phyloP scores from a whole-genome alignment of 257 asterid genomes.

The Fraxinus excelsior region DNA sequence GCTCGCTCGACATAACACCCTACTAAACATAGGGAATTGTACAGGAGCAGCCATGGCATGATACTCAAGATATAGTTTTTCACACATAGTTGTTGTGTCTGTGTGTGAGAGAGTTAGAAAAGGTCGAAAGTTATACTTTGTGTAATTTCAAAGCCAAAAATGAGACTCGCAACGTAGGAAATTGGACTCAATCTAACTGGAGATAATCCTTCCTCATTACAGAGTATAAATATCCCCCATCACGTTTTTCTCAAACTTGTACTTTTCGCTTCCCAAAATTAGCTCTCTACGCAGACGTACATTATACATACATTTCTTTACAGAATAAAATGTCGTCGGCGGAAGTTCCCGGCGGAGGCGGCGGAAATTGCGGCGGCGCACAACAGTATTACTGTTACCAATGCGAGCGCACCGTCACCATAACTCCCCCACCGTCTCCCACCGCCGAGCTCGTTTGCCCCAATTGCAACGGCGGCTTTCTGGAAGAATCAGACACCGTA shows the following conservation, averaged over 20 bases:
- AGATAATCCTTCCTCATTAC: neutral
- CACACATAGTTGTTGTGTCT: too few species aligned
- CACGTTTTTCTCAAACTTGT: constrained; percentile 21
- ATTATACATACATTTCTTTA: neutral
- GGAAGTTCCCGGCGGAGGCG: constrained; percentile 38
- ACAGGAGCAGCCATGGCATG: too few species aligned
- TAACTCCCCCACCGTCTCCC: constrained; percentile 54
- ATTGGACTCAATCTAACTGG: neutral
- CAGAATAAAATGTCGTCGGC: constrained; percentile 40
- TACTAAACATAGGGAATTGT: too few species aligned
- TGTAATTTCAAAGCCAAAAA: too few species aligned
- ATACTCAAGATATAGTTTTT: too few species aligned
- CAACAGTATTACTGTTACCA: constrained; percentile 60
- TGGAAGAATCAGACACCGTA: constrained; percentile 65
- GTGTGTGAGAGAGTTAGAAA: too few species aligned
- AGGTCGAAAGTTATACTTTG: too few species aligned
- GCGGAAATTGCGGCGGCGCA: constrained; percentile 32
- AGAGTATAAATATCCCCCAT: constrained; percentile 8
- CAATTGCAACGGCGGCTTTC: constrained; percentile 62
- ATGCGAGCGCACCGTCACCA: constrained; percentile 59
- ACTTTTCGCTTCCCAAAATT: constrained; percentile 7
- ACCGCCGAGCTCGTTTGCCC: constrained; percentile 72
- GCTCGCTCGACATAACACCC: too few species aligned
- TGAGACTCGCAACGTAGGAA: neutral
- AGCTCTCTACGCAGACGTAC: neutral